Conservation (phyloP, 2,329 filamentous ascomycete genomes). For the Pezicula carpinea region DNA sequence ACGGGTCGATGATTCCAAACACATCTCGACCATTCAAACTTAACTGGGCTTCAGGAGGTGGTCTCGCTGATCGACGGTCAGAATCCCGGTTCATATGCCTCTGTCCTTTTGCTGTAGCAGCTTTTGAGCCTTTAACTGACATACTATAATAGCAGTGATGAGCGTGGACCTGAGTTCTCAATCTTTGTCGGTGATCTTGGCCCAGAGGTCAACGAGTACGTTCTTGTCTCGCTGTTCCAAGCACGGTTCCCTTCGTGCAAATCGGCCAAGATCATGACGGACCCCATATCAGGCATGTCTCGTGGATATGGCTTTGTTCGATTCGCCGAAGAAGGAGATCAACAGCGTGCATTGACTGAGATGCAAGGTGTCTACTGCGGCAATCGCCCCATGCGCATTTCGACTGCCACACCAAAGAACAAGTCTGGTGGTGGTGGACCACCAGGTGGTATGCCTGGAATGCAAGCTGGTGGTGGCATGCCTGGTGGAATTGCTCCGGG, state of each 20-base stretch:
- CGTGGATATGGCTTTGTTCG: constrained; percentile 97
- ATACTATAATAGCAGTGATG: constrained; percentile 59
- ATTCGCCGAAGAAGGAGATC: constrained; percentile 91
- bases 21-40: constrained; percentile 95
- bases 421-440: constrained; percentile 50
- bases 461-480: constrained; percentile 40
- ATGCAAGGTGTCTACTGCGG: constrained; percentile 99
- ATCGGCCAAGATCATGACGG: constrained; percentile 99
- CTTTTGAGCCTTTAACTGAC: constrained; percentile 10
- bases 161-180: constrained; percentile 91
- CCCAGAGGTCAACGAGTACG: constrained; percentile 97
- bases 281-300: constrained; percentile 95
- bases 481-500: constrained; percentile 37
- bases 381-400: constrained; percentile 97
- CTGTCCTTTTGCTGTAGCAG: constrained; percentile 8
- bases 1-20: constrained; percentile 87
- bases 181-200: constrained; percentile 98
- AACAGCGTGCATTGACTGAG: constrained; percentile 91
- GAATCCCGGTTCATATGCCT: constrained; percentile 31
- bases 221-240: constrained; percentile 95
- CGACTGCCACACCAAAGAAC: constrained; percentile 97
- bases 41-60: constrained; percentile 98
- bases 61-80: constrained; percentile 87
- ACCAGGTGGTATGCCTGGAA: constrained; percentile 46
- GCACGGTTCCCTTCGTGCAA: constrained; percentile 95